Evolutionary conservation across 176 grass and related monocot genomes (phyloP), one percentile per base, ranked within the genome.

Genomic region (Bothriochloa decipiens): DNA sequence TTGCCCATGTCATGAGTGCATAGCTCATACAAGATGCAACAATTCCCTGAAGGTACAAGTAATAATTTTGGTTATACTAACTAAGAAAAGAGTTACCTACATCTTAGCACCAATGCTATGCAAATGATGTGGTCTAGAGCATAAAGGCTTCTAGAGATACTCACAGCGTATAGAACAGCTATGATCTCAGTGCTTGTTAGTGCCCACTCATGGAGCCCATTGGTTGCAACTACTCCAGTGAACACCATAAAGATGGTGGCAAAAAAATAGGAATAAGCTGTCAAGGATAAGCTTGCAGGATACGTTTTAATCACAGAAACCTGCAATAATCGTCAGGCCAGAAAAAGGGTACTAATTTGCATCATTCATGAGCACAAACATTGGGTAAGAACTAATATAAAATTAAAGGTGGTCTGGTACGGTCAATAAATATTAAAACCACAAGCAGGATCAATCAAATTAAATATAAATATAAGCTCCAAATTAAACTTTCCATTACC

Each of bases 11-110:
- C 55, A 92, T 92, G 74, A 98, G 78, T 15, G 91, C 87, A 15
- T 98, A 98, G 81, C 90, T 95, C 28, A 98, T 6, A 90, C 90
- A 91, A 78, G 96, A 98, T 0, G 96, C 96, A 49, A 95, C 45
- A 57, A 95, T 74, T 83, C 96, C 93, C 96, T 98, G 83, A 29
- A 66, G 33, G 55, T 17, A 25, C 65, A 74, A 84, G 58, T 23
- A 87, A 80, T 15, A 69, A 64, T 79, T 64, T 33, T 25, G 4
- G 17, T 83, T 69, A 39, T 36, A 65, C 0, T 28, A 29, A 49
- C 15, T 32, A n/a, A n/a, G n/a, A n/a, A n/a, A 8, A 7, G 6
- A 50, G 11, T 32, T 66, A 78, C 40, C 25, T 75, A 73, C 65
- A 66, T 53, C 28, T 29, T 66, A 77, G 41, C 46, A 83, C 32